A percentile compares a stretch with the other conserved stretches of the same genome.
These are phyloP conservation scores for Pseudohyphozyma bogoriensis DNA, from an alignment of 768 basidiomycete species.

Conservation along the genomic window DNA sequence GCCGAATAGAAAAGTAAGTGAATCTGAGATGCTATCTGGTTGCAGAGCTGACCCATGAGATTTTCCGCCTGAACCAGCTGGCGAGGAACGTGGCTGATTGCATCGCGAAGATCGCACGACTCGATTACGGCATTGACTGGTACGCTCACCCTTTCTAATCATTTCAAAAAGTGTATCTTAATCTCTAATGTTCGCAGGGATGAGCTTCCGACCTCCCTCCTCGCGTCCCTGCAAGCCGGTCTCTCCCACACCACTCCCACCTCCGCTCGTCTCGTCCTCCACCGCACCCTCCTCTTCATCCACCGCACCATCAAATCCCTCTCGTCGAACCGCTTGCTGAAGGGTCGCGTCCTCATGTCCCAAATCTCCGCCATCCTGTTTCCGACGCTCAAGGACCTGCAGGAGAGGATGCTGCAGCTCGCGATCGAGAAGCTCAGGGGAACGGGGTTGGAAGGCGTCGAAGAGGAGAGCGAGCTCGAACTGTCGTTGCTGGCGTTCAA, in stretches of 20 bases:
- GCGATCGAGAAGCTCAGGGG: constrained; percentile 37
- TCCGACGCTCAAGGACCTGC: constrained; percentile 51
- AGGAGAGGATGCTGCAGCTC: constrained; percentile 47
- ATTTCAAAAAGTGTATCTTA: no score
- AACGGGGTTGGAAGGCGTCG: constrained; percentile 32
- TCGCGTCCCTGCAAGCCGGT: constrained; percentile 48
- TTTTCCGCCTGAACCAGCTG: constrained; percentile 51
- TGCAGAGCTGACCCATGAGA: neutral
- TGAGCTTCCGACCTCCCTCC: constrained; percentile 48
- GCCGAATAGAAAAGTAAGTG: constrained; percentile 60
- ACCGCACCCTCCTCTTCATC: constrained; percentile 26
- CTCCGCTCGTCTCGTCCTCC: constrained; percentile 35
- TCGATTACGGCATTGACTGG: constrained; percentile 68
- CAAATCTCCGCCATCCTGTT: constrained; percentile 48
- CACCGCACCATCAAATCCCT: constrained; percentile 27
- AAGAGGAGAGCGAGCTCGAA: constrained; percentile 44
- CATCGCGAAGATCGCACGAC: constrained; percentile 63
- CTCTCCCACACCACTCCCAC: constrained; percentile 43
- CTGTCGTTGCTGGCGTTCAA: constrained; percentile 66
- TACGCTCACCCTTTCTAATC: constrained; percentile 35
- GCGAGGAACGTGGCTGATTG: constrained; percentile 66
- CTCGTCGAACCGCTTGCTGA: constrained; percentile 28
- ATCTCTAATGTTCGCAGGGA: constrained; percentile 44
- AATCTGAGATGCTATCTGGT: neutral
- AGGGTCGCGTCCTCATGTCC: constrained; percentile 22